Base-by-base conservation (phyloP, 1,284 basidiomycete genomes). In the Sporisorium graminicola region DNA sequence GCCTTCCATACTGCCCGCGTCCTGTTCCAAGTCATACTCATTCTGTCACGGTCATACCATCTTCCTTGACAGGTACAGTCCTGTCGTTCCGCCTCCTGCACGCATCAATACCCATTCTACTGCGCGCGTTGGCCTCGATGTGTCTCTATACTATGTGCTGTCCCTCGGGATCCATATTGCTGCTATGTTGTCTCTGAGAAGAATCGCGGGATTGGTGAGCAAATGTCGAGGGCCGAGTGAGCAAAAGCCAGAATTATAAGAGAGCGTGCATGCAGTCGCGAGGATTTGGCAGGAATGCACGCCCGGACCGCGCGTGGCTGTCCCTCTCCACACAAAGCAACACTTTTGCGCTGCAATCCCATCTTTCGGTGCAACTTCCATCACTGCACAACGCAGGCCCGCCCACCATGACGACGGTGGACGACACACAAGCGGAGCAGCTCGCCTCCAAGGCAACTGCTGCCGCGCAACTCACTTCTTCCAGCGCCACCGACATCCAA, bases 401-500 rank as follows among this genome's bases (percentile, higher is more conserved):
- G n/a, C 26, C 24, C 12, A 47, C 24, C 22, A 37, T 6, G 2
- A 68, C 54, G 58, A 47, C 50, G 18, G 40, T 67, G 9, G 74
- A 76, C 61, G 74, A 76, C 56, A 55, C 65, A 6, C 53, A 62
- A 18, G 74, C 74, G n/a, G 74, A 76, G 58, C 61, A 27, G 22
- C 68, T 76, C 24, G 50, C 42, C 5, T 46, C 50, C 9, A 58
- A 62, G 35, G 68, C 74, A 2, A 1, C 62, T 0, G 7, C 43
- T 18, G 66, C 67, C 20, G 42, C 67, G 12, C n/a, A 13, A 4
- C 67, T 70, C n/a, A 54, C 67, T n/a, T 31, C 57, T 0, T n/a
- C 49, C 24, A 9, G 33, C 10, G 13, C 13, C 20, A 35, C 47
- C 57, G 37, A 53, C 51, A 67, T 75, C 31, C 73, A 75, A 53